Base-by-base conservation (phyloP, 495 filamentous ascomycete species). In the Xanthoparmelia taractica region DNA sequence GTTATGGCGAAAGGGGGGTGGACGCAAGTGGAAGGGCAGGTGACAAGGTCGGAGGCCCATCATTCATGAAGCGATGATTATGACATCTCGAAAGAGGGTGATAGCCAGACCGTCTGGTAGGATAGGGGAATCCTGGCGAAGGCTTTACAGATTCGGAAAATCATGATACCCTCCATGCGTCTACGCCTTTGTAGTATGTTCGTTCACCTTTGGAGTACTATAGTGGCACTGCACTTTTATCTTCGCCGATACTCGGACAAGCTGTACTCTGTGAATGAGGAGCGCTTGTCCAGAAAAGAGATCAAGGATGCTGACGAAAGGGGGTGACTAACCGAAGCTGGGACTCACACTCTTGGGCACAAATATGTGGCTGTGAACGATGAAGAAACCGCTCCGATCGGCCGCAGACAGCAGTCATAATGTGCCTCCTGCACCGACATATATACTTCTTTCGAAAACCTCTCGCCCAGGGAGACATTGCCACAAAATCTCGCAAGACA, bases 1-100 rank as follows among this genome's bases (percentile, higher is more conserved):
- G 93, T 71, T 96, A 50, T 94, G 88, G 82, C 84, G 90, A 77
- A 89, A 86, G 75, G 89, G 91, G 1, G 90, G 91, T 0, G 83
- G 80, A 72, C 65, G 63, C n/a, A 63, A 61, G 36, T 68, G 67
- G 64, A 63, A 50, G 45, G 67, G 63, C 1, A 57, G 67, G 15
- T 68, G 50, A 64, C 25, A 18, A 57, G 15, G 38, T 2, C 27
- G 13, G 29, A 41, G 50, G 29, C 6, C 29, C 8, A 20, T 29
- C 13, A 6, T 0, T 54, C 33, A 54, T 7, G 29, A 54, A 33
- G 50, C 50, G 33, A 33, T 33, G 50, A 33, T 33, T 31, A 52
- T 12, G 50, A 54, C 6, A n/a, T 33, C 29, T 8, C 29, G 27
- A 54, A 54, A 31, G 6, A 54, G 25, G 1, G 20, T 54, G 17